Conservation (phyloP, 768 basidiomycete species). For the Mycena epipterygia region DNA sequence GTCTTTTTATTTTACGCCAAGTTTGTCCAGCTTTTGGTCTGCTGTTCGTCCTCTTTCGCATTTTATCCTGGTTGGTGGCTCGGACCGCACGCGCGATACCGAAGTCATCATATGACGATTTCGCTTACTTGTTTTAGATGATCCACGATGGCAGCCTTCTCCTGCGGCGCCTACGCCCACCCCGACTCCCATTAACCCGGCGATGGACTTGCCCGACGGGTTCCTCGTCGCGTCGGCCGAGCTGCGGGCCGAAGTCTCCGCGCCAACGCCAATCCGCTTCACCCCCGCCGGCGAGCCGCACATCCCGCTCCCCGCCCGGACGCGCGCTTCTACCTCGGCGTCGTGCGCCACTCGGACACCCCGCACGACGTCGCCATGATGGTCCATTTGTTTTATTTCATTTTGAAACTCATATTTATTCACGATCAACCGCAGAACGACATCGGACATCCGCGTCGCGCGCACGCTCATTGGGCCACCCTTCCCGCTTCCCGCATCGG, state of each 20-base stretch:
- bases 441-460: conserved; percentile 33
- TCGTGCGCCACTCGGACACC: conserved; percentile 29
- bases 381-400: not conserved
- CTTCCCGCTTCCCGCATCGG: conserved; percentile 20
- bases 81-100: no score
- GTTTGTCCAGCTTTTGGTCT: no score
- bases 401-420: not conserved
- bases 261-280: conserved; percentile 31
- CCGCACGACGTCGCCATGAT: conserved; percentile 31
- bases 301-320: conserved; percentile 28
- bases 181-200: not conserved
- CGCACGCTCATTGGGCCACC: conserved; percentile 30
- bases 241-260: conserved; percentile 15
- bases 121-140: no score
- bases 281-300: conserved; percentile 25
- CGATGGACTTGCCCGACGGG: conserved; percentile 10
- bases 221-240: conserved; percentile 27
- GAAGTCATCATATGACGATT: no score
- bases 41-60: no score
- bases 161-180: not conserved
- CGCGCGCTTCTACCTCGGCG: conserved; percentile 26
- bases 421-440: conserved; percentile 28
- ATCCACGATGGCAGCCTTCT: not conserved
- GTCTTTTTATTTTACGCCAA: no score
- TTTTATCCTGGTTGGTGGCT: no score